phyloP scores from a whole-genome alignment of 2,329 filamentous ascomycete species.

The Ampelomyces quisqualis region DNA sequence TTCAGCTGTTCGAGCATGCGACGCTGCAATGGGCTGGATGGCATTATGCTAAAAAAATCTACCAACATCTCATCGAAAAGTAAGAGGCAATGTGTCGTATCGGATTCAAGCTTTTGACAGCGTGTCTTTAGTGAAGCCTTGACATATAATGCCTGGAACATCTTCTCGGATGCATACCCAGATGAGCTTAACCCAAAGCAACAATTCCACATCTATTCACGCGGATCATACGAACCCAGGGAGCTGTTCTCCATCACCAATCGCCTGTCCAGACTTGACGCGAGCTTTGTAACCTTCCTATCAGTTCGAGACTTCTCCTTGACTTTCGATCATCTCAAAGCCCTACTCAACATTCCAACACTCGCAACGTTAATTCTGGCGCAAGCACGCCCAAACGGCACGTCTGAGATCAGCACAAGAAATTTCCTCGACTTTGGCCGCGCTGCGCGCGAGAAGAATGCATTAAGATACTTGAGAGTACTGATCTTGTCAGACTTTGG shows the following conservation, averaged over 20 bases:
- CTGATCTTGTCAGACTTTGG: constrained; percentile 16
- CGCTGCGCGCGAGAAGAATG: constrained; percentile 17
- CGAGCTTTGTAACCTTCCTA: constrained; percentile 20
- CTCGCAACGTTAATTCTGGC: constrained; percentile 22
- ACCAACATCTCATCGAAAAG: constrained; percentile 15
- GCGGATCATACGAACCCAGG: neutral
- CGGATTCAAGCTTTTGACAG: too few species aligned
- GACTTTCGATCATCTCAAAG: constrained; percentile 14
- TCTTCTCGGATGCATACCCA: constrained; percentile 22
- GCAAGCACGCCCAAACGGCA: neutral
- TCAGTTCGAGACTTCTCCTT: constrained; percentile 15
- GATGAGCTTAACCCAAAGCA: constrained; percentile 15
- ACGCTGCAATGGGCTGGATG: constrained; percentile 22
- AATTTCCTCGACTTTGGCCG: constrained; percentile 22
- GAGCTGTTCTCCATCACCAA: constrained; percentile 16
- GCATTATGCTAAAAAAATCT: constrained; percentile 20
- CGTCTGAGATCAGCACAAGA: constrained; percentile 2
- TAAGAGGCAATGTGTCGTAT: too few species aligned
- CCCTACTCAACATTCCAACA: constrained; percentile 17
- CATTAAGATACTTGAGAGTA: constrained; percentile 19
- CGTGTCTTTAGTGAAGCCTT: constrained; percentile 13
- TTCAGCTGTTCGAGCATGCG: constrained; percentile 16
- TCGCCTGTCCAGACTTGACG: constrained; percentile 15
- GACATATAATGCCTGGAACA: constrained; percentile 18
- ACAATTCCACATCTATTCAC: constrained; percentile 10